Base-by-base conservation (phyloP, 345 rosid genomes). In the Theobroma cacao region DNA sequence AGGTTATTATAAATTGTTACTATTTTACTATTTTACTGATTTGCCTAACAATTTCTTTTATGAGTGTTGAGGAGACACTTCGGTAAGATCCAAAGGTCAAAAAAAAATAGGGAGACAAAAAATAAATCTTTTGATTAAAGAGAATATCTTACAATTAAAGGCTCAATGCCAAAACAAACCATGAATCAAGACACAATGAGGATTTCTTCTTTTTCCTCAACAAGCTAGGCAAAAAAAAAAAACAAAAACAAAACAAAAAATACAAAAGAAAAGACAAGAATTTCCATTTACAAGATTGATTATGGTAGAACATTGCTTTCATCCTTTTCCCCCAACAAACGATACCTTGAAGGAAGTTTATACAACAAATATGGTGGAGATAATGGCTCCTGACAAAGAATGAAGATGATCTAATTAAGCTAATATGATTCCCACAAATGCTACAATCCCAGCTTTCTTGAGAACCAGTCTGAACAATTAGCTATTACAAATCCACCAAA, bases 401-500 rank as follows among this genome's bases (percentile, higher is more conserved):
- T 78, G 20, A 30, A 40, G 17, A 55, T 75, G 33, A 28, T 28
- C 58, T 33, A 31, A 15, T 59, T 26, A 11, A 48, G 77, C 52
- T 64, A n/a, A 24, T 24, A 59, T 22, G 52, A 26, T 71, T 79
- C 20, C 77, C 38, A 22, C 45, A 45, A 65, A 48, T 85, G 89
- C 89, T 92, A 95, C 82, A 92, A 88, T 24, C 97, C 92, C 82
- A 91, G 81, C 89, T 88, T 93, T 81, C 82, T 91, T n/a, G 99
- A 87, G 77, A 87, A 88, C 89, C 93, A 85, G 72, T 83, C 93
- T 3, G 97, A 86, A 62, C 92, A 75, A 83, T 95, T 95, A 1
- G 96, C 99, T 81, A 93, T 93, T 80, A 94, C 90, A 75, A 95
- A 95, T 78, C 99, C 98, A 55, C 90, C 94, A 77, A 95, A 95